phyloP scores from a whole-genome alignment of 2,329 filamentous ascomycete species.

The Cytospora mali region DNA sequence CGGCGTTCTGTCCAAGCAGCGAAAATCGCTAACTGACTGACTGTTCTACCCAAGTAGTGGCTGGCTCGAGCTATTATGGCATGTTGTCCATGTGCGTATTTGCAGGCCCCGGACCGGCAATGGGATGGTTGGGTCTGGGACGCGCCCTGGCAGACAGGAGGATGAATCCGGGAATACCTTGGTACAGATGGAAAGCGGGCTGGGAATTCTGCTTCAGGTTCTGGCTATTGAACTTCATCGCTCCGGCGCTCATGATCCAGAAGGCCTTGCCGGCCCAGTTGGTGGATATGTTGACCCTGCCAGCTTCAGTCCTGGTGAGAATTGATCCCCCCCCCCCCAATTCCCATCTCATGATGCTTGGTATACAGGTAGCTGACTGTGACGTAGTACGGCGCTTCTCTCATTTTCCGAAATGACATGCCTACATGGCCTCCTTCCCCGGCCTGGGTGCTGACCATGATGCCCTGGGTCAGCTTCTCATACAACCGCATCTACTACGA shows the following conservation, averaged over 20 bases:
- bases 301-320: conserved; percentile 46
- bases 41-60: conserved; percentile 34
- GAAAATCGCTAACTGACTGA: conserved; percentile 6
- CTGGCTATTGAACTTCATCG: conserved; percentile 47
- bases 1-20: neutral
- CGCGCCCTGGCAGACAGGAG: conserved; percentile 19
- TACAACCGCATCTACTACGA: conserved; percentile 51
- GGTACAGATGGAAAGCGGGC: conserved; percentile 25
- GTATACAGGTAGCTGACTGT: conserved; percentile 12
- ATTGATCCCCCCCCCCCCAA: neutral
- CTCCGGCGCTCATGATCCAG: conserved; percentile 48
- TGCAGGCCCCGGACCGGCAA: conserved; percentile 50
- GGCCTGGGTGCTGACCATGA: conserved; percentile 51
- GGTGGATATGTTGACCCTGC: conserved; percentile 46
- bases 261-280: conserved; percentile 47
- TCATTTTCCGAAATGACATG: conserved; percentile 49
- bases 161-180: conserved; percentile 11
- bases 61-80: conserved; percentile 58
- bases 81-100: conserved; percentile 53
- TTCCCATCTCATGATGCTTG: neutral
- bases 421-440: conserved; percentile 58
- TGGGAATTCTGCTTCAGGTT: conserved; percentile 32
- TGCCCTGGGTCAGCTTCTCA: conserved; percentile 48
- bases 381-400: conserved; percentile 50
- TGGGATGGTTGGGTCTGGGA: conserved; percentile 43